Percentiles rank a stretch among this genome's conserved stretches.
Conservation (phyloP, 2,329 filamentous ascomycete genomes). For the Bipolaris bicolor region DNA sequence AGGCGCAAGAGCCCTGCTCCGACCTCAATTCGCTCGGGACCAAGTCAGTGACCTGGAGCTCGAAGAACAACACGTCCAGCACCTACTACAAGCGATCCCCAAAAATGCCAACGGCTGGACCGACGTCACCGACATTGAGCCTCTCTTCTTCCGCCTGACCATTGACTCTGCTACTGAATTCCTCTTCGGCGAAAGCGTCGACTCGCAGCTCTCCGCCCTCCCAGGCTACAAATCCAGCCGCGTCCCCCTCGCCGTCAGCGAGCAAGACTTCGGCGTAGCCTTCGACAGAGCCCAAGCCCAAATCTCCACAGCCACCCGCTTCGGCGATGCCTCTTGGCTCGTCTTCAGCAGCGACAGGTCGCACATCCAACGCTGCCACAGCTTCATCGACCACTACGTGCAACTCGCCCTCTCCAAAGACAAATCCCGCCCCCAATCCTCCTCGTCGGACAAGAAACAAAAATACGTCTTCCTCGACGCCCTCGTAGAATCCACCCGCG, state of each 20-base stretch:
- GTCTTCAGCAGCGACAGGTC: conserved; percentile 38
- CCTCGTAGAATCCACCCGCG: conserved; percentile 75
- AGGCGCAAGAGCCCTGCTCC: conserved; percentile 40
- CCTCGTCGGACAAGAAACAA: conserved; percentile 20
- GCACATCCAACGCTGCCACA: conserved; percentile 36
- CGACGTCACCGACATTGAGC: conserved; percentile 43
- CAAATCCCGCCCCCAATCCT: conserved; percentile 19
- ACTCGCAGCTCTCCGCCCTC: conserved; percentile 33
- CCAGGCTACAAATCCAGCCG: conserved; percentile 26
- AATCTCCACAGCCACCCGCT: conserved; percentile 23
- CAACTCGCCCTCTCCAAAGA: conserved; percentile 29
- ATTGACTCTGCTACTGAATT: conserved; percentile 48
- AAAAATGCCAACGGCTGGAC: conserved; percentile 33
- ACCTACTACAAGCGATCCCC: conserved; percentile 40
- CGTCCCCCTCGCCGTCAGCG: conserved; percentile 17
- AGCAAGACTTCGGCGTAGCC: conserved; percentile 30
- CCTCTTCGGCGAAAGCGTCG: conserved; percentile 47
- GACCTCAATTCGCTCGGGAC: conserved; percentile 44
- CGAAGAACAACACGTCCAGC: conserved; percentile 40
- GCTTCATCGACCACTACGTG: conserved; percentile 38
- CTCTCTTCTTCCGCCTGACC: conserved; percentile 50
- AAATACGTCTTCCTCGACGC: conserved; percentile 83
- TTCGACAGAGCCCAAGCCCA: conserved; percentile 32
- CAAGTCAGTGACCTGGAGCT: conserved; percentile 44
- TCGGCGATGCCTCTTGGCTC: conserved; percentile 43